Evolutionary conservation across 306 rosid genomes (phyloP).

Genomic region (Prunus fruticosa): DNA sequence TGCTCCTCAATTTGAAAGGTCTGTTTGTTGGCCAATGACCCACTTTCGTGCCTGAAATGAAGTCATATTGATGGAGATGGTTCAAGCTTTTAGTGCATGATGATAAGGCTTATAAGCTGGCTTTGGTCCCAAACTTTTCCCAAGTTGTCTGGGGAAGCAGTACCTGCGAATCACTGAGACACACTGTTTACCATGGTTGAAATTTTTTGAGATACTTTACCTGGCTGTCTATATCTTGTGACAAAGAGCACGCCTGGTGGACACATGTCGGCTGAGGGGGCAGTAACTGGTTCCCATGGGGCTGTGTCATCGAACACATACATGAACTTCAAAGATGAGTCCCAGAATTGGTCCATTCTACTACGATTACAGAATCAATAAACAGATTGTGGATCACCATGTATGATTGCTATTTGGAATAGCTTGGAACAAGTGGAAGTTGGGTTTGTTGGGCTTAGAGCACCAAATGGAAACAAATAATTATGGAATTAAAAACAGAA

Average conservation of each 20-base stretch:
- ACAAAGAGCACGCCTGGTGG: conserved; percentile 16
- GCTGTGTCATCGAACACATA: too few species aligned
- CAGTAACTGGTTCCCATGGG: background rate
- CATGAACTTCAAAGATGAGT: too few species aligned
- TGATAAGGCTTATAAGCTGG: background rate
- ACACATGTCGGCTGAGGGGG: conserved; percentile 34
- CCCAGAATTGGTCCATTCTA: too few species aligned
- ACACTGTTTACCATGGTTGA: conserved; percentile 10
- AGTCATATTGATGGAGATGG: background rate
- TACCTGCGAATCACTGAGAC: conserved; percentile 28
- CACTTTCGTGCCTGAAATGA: background rate
- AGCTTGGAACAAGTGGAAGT: too few species aligned
- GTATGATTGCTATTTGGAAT: too few species aligned
- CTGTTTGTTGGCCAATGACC: background rate
- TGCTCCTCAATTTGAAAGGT: background rate
- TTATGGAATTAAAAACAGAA: too few species aligned
- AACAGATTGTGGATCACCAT: background rate
- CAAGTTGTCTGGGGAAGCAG: background rate
- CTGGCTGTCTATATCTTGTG: conserved; percentile 3
- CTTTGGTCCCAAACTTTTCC: background rate
- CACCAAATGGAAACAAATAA: too few species aligned
- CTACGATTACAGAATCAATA: background rate
- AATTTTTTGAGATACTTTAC: conserved; percentile 9
- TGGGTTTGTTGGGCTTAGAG: too few species aligned
- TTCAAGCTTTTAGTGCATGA: background rate